Evolutionary conservation across 2,329 filamentous ascomycete genomes (phyloP).

Genomic region (Torrubiellomyces zombiae): DNA sequence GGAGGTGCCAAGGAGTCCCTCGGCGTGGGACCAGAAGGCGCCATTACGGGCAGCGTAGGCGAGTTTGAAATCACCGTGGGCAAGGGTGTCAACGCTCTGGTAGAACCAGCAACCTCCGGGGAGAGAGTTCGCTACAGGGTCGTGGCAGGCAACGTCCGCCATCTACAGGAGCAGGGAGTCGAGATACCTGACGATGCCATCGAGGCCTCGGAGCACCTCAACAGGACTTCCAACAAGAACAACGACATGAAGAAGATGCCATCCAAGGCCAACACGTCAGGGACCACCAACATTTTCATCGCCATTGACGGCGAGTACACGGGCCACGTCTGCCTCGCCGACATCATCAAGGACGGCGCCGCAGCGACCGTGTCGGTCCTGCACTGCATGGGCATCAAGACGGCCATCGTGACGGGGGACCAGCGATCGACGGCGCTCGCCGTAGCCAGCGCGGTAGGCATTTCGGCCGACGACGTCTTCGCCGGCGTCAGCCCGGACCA

Average conservation of each 20-base stretch:
- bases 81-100: slow-evolving; percentile 64
- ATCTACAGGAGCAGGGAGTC: slow-evolving; percentile 56
- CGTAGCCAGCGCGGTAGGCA: slow-evolving; percentile 70
- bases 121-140: slow-evolving; percentile 59
- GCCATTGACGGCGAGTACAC: slow-evolving; percentile 71
- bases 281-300: slow-evolving; percentile 81
- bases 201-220: slow-evolving; percentile 43
- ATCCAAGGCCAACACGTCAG: slow-evolving; percentile 23
- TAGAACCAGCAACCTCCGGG: slow-evolving; percentile 57
- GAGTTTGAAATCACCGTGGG: slow-evolving; percentile 76
- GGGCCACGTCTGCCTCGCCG: slow-evolving; percentile 68
- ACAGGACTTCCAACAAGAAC: slow-evolving; percentile 26
- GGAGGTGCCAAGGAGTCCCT: slow-evolving; percentile 60
- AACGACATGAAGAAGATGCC: slow-evolving; percentile 8
- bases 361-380: slow-evolving; percentile 67
- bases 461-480: slow-evolving; percentile 57
- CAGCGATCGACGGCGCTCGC: slow-evolving; percentile 69
- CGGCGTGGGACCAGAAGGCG: slow-evolving; percentile 51
- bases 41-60: slow-evolving; percentile 67
- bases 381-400: slow-evolving; percentile 68
- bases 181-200: slow-evolving; percentile 46
- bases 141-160: slow-evolving; percentile 68
- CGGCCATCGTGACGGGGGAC: slow-evolving; percentile 88
- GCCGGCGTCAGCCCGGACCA: slow-evolving; percentile 82
- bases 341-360: slow-evolving; percentile 82